Evolutionary conservation across 352 stramenopile genomes (phyloP), one percentile per base, ranked within the genome.

Genomic region (Globisporangium cederbergense): DNA sequence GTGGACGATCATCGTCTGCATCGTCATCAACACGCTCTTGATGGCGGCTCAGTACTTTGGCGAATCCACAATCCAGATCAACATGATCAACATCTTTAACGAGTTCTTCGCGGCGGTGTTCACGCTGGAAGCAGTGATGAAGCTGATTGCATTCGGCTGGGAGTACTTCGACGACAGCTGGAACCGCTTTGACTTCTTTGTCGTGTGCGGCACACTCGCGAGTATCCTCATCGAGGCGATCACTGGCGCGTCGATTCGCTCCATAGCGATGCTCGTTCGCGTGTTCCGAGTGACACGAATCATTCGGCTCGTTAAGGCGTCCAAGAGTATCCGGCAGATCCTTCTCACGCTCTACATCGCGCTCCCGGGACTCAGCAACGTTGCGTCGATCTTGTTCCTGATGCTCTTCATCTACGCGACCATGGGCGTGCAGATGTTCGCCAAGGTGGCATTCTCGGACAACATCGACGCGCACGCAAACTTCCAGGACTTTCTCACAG

Each of bases 371-470:
- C 82, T 97, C 18, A 90, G 78, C 57, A 98, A 98, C 70, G 94
- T 98, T 61, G 91, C 83, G 32, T 90, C 79, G 6, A 89, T 98
- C 40, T 59, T 98, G 28, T 89, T 98, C 28, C 71, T 98, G 7
- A 87, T 98, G 71, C 74, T 97, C 16, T 98, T 98, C 75, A 98
- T 98, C 60, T 98, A 96, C 67, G 77, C 93, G 47, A 93, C 95
- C 0, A 89, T 97, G 80, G 91, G 91, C 1, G 86, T 98, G 18
- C 89, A 98, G 74, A 78, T 98, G 32, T 98, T 97, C 67, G 90
- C 89, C 20, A 97, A 91, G 30, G 79, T 98, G 3, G 78, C 78
- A 28, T 66, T 95, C 47, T 66, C 50, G 0, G 68, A 79, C 32
- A 89, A 89, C 51, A 80, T 98, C 47, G 85, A 97, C 64, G 66